Base-by-base conservation (phyloP, 2,329 filamentous ascomycete genomes). In the Stagonosporopsis rhizophila region DNA sequence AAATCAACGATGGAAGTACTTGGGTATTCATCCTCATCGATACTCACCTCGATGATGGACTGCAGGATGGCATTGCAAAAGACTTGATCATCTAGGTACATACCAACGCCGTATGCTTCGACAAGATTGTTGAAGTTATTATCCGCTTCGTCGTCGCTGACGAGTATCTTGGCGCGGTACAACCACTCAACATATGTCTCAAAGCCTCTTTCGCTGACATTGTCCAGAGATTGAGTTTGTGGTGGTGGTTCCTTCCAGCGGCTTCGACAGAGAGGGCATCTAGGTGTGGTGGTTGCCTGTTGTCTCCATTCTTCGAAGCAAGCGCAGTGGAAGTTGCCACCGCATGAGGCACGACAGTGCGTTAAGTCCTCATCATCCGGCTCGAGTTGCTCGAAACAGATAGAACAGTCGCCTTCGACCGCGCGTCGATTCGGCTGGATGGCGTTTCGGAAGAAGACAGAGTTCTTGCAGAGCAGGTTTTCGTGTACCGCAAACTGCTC, bases 151-250 rank as follows among this genome's bases (percentile, higher is more conserved):
- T 34, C 28, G 3, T 2, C 12, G 15, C 6, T 19, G 12, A 14
- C 3, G 15, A n/a, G 19, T 14, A 35, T 34, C 14, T 15, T 45
- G 12, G 12, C 20, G 20, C 6, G 14, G 27, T 49, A 49, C 27
- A 49, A 35, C 46, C 46, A 41, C 15, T 41, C 46, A 8, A 49
- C 17, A 15, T 49, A 35, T 14, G 35, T 27, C 5, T 41, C 44
- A 20, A 45, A 45, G 14, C 44, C 20, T 3, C 38, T 2, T 25
- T 19, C 15, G 7, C 20, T 20, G 8, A 25, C 4, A 22, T n/a
- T 27, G 22, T 4, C 14, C 14, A 46, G 4, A 1, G 14, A n/a
- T 9, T 27, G 38, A 3, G 1, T 15, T 14, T 17, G 11, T 1
- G 7, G 1, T 1, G 30, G 30, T 32, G 12, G 22, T 11, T 23